Percentiles rank a stretch among this genome's conserved stretches.
Evolutionary conservation across 1,284 basidiomycete genomes (phyloP).

Genomic region (Mrakiaceae sp.): DNA sequence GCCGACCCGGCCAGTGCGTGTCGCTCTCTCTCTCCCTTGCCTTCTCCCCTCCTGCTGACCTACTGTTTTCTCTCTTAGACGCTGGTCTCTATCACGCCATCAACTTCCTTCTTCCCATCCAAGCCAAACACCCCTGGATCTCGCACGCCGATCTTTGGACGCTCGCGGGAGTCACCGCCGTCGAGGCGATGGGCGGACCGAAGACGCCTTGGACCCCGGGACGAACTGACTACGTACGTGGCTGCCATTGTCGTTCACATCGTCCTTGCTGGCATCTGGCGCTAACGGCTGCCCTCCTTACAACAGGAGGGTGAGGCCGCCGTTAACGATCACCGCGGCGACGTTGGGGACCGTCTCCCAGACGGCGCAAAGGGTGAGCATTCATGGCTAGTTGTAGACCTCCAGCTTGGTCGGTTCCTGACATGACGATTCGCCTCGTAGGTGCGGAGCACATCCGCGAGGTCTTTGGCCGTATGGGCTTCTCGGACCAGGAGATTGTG

Average conservation of each 20-base stretch:
- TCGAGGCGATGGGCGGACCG: slow-evolving; percentile 42
- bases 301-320: slow-evolving; percentile 26
- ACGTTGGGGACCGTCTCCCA: slow-evolving; percentile 35
- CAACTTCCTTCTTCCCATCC: slow-evolving; percentile 40
- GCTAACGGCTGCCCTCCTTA: too few species aligned
- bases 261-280: too few species aligned
- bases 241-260: neutral
- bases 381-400: neutral
- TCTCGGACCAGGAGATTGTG: slow-evolving; percentile 44
- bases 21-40: neutral
- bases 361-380: slow-evolving; percentile 32
- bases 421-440: slow-evolving; percentile 15
- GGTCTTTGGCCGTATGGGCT: slow-evolving; percentile 44
- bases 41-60: neutral
- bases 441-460: slow-evolving; percentile 40
- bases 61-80: slow-evolving; percentile 15
- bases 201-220: slow-evolving; percentile 40
- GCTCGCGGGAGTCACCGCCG: slow-evolving; percentile 40
- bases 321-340: slow-evolving; percentile 33
- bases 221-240: slow-evolving; percentile 35
- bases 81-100: slow-evolving; percentile 42
- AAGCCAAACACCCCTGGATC: slow-evolving; percentile 42
- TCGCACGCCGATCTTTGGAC: slow-evolving; percentile 40
- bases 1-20: slow-evolving; percentile 7
- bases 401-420: too few species aligned